These are phyloP conservation scores for Globisporangium splendens DNA, from an alignment of 352 stramenopile species.

Conservation along the genomic window DNA sequence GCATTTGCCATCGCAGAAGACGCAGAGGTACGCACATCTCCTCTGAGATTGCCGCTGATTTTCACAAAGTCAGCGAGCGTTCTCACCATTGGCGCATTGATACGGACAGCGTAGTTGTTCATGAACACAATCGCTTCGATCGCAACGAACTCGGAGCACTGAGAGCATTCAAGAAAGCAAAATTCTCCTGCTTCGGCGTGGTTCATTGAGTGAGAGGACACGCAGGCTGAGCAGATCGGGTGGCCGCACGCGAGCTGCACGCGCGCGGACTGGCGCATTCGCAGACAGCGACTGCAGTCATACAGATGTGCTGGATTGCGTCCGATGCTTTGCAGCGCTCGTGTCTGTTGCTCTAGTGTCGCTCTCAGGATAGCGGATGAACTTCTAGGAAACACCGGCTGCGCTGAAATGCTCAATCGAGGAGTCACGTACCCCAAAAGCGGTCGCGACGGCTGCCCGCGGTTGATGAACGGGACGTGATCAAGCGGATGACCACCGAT, in stretches of 20 bases:
- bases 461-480: slow-evolving; percentile 67
- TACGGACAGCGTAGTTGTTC: slow-evolving; percentile 43
- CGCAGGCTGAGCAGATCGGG: slow-evolving; percentile 50
- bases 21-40: not conserved
- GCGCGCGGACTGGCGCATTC: slow-evolving; percentile 46
- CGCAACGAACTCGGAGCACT: slow-evolving; percentile 45
- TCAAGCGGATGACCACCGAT: slow-evolving; percentile 75
- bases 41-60: not conserved
- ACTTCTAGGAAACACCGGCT: not conserved
- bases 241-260: slow-evolving; percentile 71
- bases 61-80: slow-evolving; percentile 31
- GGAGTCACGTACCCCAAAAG: slow-evolving; percentile 38
- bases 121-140: slow-evolving; percentile 58
- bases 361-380: not conserved
- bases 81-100: slow-evolving; percentile 28
- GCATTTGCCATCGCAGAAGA: not conserved
- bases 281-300: slow-evolving; percentile 53
- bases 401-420: not conserved
- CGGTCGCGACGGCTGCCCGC: slow-evolving; percentile 53
- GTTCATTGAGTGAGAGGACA: slow-evolving; percentile 39
- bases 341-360: not conserved
- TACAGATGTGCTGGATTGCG: slow-evolving; percentile 36
- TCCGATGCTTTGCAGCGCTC: slow-evolving; percentile 4
- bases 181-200: slow-evolving; percentile 35
- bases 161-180: slow-evolving; percentile 53